These are phyloP conservation scores for Anthoceros angustus DNA, from an alignment of 225 moss, liverwort and hornwort genomes.

Conservation along the genomic window DNA sequence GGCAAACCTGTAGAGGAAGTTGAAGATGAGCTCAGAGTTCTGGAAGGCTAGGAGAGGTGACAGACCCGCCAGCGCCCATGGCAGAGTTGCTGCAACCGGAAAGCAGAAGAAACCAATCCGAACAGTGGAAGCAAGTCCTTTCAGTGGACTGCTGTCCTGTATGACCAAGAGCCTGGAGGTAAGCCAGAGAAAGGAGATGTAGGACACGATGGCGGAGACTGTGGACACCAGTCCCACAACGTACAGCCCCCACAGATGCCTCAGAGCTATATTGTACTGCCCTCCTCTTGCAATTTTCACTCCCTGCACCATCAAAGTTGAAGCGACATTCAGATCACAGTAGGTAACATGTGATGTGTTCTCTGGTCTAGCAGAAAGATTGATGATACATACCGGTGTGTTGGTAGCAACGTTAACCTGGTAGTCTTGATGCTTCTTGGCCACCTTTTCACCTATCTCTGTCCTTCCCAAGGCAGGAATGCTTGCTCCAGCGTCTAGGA, in stretches of 20 bases:
- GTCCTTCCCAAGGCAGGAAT: constrained; percentile 17
- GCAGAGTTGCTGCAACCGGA: constrained; percentile 8
- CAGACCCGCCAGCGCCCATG: neutral
- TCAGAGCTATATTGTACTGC: neutral
- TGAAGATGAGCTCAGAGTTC: neutral
- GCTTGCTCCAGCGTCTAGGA: constrained; percentile 16
- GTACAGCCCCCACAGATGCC: constrained; percentile 18
- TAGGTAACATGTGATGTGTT: neutral
- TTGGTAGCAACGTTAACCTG: neutral
- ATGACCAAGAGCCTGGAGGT: neutral
- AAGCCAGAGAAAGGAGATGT: constrained; percentile 8
- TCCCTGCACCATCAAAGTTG: neutral
- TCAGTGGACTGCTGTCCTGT: neutral
- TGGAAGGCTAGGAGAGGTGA: constrained; percentile 12
- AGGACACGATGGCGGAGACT: constrained; percentile 15
- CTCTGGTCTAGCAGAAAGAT: neutral
- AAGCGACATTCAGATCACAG: neutral
- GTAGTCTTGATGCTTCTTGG: neutral
- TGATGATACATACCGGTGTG: neutral
- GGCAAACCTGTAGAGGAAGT: neutral
- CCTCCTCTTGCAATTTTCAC: neutral
- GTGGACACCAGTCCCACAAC: constrained; percentile 19
- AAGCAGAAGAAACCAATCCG: neutral
- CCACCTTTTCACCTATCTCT: constrained; percentile 9
- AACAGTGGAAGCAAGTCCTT: neutral